Conservation (phyloP, 345 rosid species). For the Physaria fendleri region DNA sequence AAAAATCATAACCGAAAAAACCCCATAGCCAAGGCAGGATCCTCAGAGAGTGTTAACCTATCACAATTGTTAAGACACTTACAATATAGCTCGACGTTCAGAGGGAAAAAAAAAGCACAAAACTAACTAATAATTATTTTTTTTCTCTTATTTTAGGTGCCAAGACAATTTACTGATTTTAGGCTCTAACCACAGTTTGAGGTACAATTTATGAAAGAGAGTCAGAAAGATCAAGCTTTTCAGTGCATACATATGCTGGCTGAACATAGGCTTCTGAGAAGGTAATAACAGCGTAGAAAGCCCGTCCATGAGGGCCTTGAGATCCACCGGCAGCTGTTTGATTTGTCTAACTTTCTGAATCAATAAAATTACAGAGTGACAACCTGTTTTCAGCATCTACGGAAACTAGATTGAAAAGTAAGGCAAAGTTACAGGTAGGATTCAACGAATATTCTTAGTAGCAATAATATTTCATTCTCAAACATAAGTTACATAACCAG, state of each 20-base stretch:
- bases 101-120: background rate
- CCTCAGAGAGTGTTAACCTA: conserved; percentile 92
- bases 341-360: conserved; percentile 60
- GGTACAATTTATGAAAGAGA: conserved; percentile 6
- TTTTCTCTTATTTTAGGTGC: background rate
- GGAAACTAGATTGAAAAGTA: conserved; percentile 3
- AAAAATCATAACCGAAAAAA: too few relatives aligned
- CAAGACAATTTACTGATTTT: conserved; percentile 7
- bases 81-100: too few relatives aligned
- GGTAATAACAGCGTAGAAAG: conserved; percentile 81
- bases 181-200: conserved; percentile 9
- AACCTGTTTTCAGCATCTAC: conserved; percentile 10
- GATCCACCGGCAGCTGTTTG: conserved; percentile 81
- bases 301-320: conserved; percentile 67
- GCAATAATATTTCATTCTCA: conserved; percentile 1
- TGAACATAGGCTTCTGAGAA: conserved; percentile 76
- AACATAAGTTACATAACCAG: conserved; percentile 9
- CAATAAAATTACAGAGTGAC: conserved; percentile 20
- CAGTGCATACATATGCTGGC: conserved; percentile 57
- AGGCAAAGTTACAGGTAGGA: conserved; percentile 1
- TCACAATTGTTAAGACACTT: conserved; percentile 6
- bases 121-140: background rate
- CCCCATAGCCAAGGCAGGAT: conserved; percentile 98
- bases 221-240: conserved; percentile 13
- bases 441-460: background rate